phyloP scores from a whole-genome alignment of 1,139 yeast genomes.

The Lodderomyces jiufengensis region DNA sequence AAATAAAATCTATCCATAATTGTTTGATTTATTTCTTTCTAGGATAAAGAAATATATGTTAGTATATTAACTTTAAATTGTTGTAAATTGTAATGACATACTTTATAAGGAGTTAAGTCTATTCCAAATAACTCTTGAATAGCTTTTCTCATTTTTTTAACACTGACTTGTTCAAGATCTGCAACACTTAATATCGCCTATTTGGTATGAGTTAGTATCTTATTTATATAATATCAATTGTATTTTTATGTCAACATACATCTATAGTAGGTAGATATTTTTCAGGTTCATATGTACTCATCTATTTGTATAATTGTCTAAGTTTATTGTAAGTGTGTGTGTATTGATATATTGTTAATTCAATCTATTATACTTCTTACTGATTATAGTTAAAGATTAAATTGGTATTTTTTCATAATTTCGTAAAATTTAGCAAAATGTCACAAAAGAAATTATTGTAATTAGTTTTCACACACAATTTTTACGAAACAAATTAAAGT shows the following conservation, averaged over 20 bases:
- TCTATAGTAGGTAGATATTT: slow-evolving; percentile 65
- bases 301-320: too few relatives aligned
- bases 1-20: slow-evolving; percentile 59
- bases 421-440: too few relatives aligned
- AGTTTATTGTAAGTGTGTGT: too few relatives aligned
- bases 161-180: slow-evolving; percentile 67
- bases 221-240: neutral
- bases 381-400: too few relatives aligned
- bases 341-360: too few relatives aligned
- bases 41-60: slow-evolving; percentile 10
- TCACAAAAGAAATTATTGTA: too few relatives aligned
- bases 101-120: slow-evolving; percentile 50
- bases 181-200: slow-evolving; percentile 75
- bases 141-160: slow-evolving; percentile 67
- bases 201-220: slow-evolving; percentile 21
- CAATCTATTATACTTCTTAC: too few relatives aligned
- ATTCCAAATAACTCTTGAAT: slow-evolving; percentile 62
- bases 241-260: slow-evolving; percentile 37
- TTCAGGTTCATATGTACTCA: slow-evolving; percentile 14
- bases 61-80: slow-evolving; percentile 9
- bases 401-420: too few relatives aligned
- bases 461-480: too few relatives aligned
- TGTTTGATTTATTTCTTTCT: slow-evolving; percentile 57
- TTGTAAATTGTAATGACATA: slow-evolving; percentile 20
- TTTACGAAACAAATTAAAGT: too few relatives aligned